Percentiles rank a stretch among this genome's conserved stretches.
These are phyloP conservation scores for Phytopythium litorale DNA, from an alignment of 352 stramenopile genomes.

Conservation along the genomic window DNA sequence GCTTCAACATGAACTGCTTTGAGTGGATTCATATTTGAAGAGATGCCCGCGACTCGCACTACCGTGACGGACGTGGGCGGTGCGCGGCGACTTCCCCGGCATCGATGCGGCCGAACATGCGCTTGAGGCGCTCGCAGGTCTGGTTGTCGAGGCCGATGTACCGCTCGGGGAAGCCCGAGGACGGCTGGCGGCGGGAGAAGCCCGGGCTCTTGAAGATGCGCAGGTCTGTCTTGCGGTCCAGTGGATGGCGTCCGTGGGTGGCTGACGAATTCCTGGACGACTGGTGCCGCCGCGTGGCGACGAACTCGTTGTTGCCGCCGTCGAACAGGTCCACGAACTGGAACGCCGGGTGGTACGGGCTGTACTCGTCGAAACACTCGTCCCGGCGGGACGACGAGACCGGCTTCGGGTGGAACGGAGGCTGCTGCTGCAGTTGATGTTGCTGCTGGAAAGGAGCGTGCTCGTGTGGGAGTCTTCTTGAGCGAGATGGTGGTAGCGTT, in stretches of 20 bases:
- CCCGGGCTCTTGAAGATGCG: conserved; percentile 80
- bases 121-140: conserved; percentile 67
- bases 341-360: conserved; percentile 67
- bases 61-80: neutral
- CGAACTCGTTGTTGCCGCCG: conserved; percentile 23
- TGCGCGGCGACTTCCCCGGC: conserved; percentile 1
- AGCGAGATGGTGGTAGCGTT: neutral
- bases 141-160: conserved; percentile 81
- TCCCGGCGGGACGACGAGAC: neutral
- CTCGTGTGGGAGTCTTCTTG: neutral
- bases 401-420: neutral
- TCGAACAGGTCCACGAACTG: conserved; percentile 37
- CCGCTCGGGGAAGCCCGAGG: conserved; percentile 53
- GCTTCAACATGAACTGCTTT: too few relatives aligned
- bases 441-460: neutral
- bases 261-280: neutral
- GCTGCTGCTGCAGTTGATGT: neutral
- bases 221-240: conserved; percentile 44
- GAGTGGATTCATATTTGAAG: too few relatives aligned
- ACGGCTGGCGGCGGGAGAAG: conserved; percentile 42
- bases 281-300: conserved; percentile 1
- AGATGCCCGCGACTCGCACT: neutral
- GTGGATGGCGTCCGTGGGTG: neutral
- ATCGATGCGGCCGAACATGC: conserved; percentile 71
- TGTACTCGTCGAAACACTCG: conserved; percentile 82